Conservation (phyloP, 2,329 filamentous ascomycete species). For the Microsporum canis region DNA sequence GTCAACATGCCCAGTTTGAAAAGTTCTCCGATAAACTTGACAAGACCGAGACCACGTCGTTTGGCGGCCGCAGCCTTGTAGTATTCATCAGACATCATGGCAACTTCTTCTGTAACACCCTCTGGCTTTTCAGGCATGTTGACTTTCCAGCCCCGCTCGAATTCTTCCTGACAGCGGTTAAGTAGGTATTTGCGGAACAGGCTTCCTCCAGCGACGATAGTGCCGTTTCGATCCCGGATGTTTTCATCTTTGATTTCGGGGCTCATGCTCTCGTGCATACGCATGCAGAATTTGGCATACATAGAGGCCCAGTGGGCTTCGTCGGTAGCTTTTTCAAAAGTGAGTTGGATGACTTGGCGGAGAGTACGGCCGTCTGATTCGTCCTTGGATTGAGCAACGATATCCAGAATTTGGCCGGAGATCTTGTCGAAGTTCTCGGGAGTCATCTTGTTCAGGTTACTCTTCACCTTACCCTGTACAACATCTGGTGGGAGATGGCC, state of each 20-base stretch:
- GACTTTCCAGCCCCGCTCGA: slow-evolving; percentile 92
- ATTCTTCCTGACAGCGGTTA: slow-evolving; percentile 97
- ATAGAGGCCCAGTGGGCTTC: slow-evolving; percentile 97
- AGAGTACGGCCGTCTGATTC: slow-evolving; percentile 89
- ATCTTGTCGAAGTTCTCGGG: slow-evolving; percentile 98
- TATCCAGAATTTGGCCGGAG: slow-evolving; percentile 79
- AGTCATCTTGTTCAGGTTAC: slow-evolving; percentile 98
- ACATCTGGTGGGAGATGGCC: slow-evolving; percentile 72
- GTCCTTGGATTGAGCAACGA: slow-evolving; percentile 89
- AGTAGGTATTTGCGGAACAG: slow-evolving; percentile 97
- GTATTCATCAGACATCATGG: slow-evolving; percentile 89
- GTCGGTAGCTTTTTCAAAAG: slow-evolving; percentile 97
- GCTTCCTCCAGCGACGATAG: slow-evolving; percentile 80
- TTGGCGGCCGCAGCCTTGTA: slow-evolving; percentile 89
- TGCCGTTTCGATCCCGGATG: slow-evolving; percentile 79
- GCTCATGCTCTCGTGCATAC: slow-evolving; percentile 93
- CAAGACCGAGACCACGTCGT: slow-evolving; percentile 89
- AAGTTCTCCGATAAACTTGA: slow-evolving; percentile 97
- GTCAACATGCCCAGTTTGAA: slow-evolving; percentile 99
- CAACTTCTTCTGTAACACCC: slow-evolving; percentile 58
- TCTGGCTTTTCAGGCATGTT: slow-evolving; percentile 72
- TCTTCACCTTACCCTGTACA: slow-evolving; percentile 98
- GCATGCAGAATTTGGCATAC: slow-evolving; percentile 97
- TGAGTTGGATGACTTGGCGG: slow-evolving; percentile 95
- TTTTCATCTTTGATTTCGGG: slow-evolving; percentile 89